Evolutionary conservation across 768 basidiomycete genomes (phyloP).

Genomic region (Mycena rebaudengoi): DNA sequence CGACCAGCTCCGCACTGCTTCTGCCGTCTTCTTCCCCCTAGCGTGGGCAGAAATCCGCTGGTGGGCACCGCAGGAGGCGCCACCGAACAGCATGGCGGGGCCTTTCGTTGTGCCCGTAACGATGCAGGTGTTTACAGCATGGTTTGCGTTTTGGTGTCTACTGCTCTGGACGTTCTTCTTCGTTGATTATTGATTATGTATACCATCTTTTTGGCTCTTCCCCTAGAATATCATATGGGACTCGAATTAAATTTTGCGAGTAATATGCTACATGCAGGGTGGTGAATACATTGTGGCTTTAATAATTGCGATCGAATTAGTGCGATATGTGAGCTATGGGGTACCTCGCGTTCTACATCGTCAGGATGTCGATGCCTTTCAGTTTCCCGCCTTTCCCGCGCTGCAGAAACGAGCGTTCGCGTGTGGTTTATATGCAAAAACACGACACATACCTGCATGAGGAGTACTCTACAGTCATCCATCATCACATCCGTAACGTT

Average conservation of each 20-base stretch:
- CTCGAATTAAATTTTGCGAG: too few species aligned
- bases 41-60: slow-evolving; percentile 6
- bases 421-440: background rate
- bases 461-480: slow-evolving; percentile 58
- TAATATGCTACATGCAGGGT: too few species aligned
- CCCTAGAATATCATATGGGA: background rate
- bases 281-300: too few species aligned
- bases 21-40: background rate
- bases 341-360: slow-evolving; percentile 45
- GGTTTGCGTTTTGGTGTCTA: slow-evolving; percentile 11
- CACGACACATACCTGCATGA: slow-evolving; percentile 49
- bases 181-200: slow-evolving; percentile 24
- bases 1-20: background rate
- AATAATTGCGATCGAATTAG: too few species aligned
- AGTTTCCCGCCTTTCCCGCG: slow-evolving; percentile 46
- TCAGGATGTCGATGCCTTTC: slow-evolving; percentile 53
- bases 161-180: slow-evolving; percentile 25
- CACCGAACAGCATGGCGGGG: background rate
- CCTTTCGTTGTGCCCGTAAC: background rate
- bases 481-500: slow-evolving; percentile 66
- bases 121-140: background rate
- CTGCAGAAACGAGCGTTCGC: slow-evolving; percentile 37
- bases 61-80: slow-evolving; percentile 11
- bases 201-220: too few species aligned
- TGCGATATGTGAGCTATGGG: too few species aligned